Evolutionary conservation across 139 green algal species (phyloP).

Genomic region (Haematococcus lacustris): DNA sequence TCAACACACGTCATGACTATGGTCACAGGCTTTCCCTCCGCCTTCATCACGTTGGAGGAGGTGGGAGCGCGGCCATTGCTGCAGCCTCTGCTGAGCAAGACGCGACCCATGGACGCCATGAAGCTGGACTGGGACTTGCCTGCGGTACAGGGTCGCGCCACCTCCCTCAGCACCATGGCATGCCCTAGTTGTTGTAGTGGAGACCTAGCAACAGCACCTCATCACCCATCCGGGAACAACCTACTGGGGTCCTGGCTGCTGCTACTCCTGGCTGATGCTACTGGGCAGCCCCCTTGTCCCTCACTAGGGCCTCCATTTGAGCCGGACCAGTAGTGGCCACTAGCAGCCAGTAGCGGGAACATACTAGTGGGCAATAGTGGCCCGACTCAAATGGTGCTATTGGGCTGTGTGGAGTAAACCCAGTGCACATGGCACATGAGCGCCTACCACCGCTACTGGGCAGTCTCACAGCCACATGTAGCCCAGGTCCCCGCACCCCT

Average conservation of each 20-base stretch:
- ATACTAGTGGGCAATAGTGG: no score
- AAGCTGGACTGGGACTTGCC: constrained; percentile 34
- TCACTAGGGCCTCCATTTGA: no score
- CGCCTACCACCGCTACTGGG: no score
- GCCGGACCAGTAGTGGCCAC: no score
- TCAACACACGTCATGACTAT: no score
- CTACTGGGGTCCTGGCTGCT: background rate
- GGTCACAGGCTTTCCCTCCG: constrained; percentile 56
- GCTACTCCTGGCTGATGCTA: background rate
- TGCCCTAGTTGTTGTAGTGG: background rate
- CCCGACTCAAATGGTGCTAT: no score
- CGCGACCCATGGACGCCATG: constrained; percentile 68
- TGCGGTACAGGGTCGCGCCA: constrained; percentile 5
- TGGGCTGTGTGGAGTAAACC: no score
- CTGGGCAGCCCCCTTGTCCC: background rate
- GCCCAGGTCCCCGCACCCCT: no score
- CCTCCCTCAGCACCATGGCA: background rate
- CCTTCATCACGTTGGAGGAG: constrained; percentile 42
- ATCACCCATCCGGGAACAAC: background rate
- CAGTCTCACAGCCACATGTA: no score
- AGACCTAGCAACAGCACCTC: background rate
- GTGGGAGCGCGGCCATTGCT: constrained; percentile 16
- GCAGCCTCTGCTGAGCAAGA: constrained; percentile 32
- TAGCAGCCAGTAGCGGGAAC: no score
- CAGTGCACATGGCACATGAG: no score